Percentiles rank a stretch among this genome's conserved stretches.
Evolutionary conservation across 1,284 basidiomycete genomes (phyloP).

Genomic region (Cryptococcus sp.): DNA sequence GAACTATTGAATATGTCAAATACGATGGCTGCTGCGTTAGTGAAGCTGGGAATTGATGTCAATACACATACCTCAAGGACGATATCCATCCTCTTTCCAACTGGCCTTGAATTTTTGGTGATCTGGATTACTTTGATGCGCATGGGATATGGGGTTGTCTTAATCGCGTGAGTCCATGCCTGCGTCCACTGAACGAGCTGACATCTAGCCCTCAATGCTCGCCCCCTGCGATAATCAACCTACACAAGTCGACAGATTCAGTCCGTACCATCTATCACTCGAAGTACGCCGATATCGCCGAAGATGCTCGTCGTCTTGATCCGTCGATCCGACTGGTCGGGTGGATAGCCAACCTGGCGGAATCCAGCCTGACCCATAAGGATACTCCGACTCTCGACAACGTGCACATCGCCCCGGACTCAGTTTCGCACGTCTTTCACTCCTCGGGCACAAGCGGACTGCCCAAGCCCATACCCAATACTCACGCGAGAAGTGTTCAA

Average conservation of each 20-base stretch:
- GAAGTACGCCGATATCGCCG: slow-evolving; percentile 31
- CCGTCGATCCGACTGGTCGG: neutral
- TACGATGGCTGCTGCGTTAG: slow-evolving; percentile 1
- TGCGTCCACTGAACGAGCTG: neutral
- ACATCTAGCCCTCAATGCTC: slow-evolving; percentile 40
- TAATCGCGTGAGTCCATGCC: slow-evolving; percentile 40
- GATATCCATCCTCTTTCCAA: slow-evolving; percentile 45
- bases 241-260: slow-evolving; percentile 35
- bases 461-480: slow-evolving; percentile 46
- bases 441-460: slow-evolving; percentile 48
- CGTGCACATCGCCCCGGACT: slow-evolving; percentile 7
- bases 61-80: slow-evolving; percentile 11
- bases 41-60: slow-evolving; percentile 5
- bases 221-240: slow-evolving; percentile 39
- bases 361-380: no score
- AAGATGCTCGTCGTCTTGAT: slow-evolving; percentile 6
- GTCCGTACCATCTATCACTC: slow-evolving; percentile 35
- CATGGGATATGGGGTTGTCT: slow-evolving; percentile 45
- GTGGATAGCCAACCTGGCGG: no score
- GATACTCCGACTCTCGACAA: neutral
- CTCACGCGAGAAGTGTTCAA: slow-evolving; percentile 24
- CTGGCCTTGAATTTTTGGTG: slow-evolving; percentile 45
- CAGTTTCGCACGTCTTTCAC: slow-evolving; percentile 47
- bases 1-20: slow-evolving; percentile 14
- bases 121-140: slow-evolving; percentile 45